Conservation (phyloP, 805 yeast species). For the Nakazawaea laoshanensis region DNA sequence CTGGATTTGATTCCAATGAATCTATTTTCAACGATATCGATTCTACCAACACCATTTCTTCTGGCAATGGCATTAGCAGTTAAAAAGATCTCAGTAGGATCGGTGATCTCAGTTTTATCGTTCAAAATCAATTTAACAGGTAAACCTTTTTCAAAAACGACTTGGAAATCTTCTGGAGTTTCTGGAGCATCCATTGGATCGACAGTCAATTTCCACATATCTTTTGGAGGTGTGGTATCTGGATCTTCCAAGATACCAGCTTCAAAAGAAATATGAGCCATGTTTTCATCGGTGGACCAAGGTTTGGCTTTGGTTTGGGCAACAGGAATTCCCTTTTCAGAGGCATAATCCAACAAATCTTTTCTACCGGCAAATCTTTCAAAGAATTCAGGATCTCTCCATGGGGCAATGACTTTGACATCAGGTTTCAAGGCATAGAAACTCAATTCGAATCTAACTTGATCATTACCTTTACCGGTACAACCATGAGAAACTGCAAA, state of each 20-base stretch:
- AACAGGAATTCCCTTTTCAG: constrained; percentile 85
- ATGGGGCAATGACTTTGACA: constrained; percentile 94
- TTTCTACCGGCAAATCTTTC: constrained; percentile 97
- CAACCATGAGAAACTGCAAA: constrained; percentile 99
- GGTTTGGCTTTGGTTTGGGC: constrained; percentile 98
- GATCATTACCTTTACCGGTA: constrained; percentile 99
- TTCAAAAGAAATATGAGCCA: constrained; percentile 98
- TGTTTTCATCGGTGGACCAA: constrained; percentile 99
- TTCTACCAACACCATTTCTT: constrained; percentile 99
- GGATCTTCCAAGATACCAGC: constrained; percentile 99
- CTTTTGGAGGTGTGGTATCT: constrained; percentile 97
- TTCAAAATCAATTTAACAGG: constrained; percentile 73
- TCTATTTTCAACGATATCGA: constrained; percentile 98
- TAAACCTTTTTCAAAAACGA: constrained; percentile 77
- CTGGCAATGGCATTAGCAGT: constrained; percentile 94
- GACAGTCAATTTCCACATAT: constrained; percentile 98
- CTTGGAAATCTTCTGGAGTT: constrained; percentile 79
- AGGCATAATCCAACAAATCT: constrained; percentile 91
- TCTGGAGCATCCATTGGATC: constrained; percentile 96
- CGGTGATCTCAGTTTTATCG: constrained; percentile 59
- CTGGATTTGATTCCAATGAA: constrained; percentile 98
- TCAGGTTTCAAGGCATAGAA: constrained; percentile 98
- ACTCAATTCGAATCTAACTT: constrained; percentile 94
- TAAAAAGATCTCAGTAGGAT: constrained; percentile 86
- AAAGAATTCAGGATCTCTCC: constrained; percentile 96